Conservation (phyloP, 352 stramenopile genomes). For the Phytophthora pluvialis region DNA sequence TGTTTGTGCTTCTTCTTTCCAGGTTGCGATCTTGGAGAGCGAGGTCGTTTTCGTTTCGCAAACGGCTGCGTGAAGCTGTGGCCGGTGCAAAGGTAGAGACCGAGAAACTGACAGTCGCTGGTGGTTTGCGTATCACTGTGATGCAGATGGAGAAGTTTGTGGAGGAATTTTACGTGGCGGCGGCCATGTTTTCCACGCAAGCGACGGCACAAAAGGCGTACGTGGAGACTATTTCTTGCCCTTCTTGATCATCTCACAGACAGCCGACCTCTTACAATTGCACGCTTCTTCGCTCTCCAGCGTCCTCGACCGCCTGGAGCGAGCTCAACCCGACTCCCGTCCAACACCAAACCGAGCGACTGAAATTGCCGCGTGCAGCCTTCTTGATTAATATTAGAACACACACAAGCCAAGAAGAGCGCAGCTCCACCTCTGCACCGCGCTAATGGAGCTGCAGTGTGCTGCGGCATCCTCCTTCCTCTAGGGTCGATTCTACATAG, state of each 20-base stretch:
- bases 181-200: slow-evolving; percentile 55
- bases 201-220: slow-evolving; percentile 48
- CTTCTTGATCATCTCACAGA: background rate
- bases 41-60: slow-evolving; percentile 20
- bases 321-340: background rate
- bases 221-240: slow-evolving; percentile 7
- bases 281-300: slow-evolving; percentile 2
- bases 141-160: slow-evolving; percentile 65
- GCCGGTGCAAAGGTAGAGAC: background rate
- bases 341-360: background rate
- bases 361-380: slow-evolving; percentile 3
- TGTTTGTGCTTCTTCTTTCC: background rate
- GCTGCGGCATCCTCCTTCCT: slow-evolving; percentile 8
- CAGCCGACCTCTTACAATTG: background rate
- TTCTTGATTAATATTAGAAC: slow-evolving; percentile 38
- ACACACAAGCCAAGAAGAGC: slow-evolving; percentile 9
- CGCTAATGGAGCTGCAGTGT: slow-evolving; percentile 22
- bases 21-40: slow-evolving; percentile 32
- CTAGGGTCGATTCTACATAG: slow-evolving; percentile 31
- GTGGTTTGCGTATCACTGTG: background rate
- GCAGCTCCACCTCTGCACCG: slow-evolving; percentile 2
- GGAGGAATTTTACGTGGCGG: slow-evolving; percentile 65
- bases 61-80: too few relatives aligned
- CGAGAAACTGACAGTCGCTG: background rate
- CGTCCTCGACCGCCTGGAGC: slow-evolving; percentile 16